phyloP scores from a whole-genome alignment of 345 rosid genomes.

The Eucalyptus curtisii region DNA sequence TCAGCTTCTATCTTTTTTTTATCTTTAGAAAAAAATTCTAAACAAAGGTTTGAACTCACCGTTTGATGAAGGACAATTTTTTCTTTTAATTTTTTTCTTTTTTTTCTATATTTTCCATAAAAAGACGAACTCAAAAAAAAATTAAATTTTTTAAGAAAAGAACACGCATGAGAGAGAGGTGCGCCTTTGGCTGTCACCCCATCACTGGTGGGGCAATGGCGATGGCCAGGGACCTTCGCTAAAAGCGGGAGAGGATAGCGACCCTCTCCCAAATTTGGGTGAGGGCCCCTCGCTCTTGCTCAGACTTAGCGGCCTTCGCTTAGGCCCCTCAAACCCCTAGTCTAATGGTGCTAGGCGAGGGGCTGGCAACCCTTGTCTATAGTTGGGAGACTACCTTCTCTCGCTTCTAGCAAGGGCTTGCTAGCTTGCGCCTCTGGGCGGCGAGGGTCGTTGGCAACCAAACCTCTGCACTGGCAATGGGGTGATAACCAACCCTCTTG shows the following conservation, averaged over 20 bases:
- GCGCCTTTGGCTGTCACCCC: too few relatives aligned
- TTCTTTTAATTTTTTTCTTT: too few relatives aligned
- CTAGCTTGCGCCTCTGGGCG: accelerated
- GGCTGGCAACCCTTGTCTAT: too few relatives aligned
- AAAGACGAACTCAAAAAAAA: too few relatives aligned
- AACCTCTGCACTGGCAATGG: too few relatives aligned
- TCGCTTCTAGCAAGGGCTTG: accelerated
- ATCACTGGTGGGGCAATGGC: accelerated
- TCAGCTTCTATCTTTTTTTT: background rate
- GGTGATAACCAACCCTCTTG: too few relatives aligned
- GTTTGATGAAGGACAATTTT: too few relatives aligned
- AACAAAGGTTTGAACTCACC: accelerated
- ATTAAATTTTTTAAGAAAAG: too few relatives aligned
- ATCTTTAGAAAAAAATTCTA: accelerated
- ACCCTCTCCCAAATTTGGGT: too few relatives aligned
- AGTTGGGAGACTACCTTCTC: accelerated
- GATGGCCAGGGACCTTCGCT: accelerated
- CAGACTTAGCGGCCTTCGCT: accelerated
- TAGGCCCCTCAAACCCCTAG: too few relatives aligned
- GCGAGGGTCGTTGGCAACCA: too few relatives aligned
- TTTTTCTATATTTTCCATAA: too few relatives aligned
- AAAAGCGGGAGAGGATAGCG: accelerated
- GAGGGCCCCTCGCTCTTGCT: accelerated
- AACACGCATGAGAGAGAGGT: accelerated
- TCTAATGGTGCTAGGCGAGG: accelerated